phyloP scores from a whole-genome alignment of 176 grass and related monocot species.

The Neostapfia colusana region DNA sequence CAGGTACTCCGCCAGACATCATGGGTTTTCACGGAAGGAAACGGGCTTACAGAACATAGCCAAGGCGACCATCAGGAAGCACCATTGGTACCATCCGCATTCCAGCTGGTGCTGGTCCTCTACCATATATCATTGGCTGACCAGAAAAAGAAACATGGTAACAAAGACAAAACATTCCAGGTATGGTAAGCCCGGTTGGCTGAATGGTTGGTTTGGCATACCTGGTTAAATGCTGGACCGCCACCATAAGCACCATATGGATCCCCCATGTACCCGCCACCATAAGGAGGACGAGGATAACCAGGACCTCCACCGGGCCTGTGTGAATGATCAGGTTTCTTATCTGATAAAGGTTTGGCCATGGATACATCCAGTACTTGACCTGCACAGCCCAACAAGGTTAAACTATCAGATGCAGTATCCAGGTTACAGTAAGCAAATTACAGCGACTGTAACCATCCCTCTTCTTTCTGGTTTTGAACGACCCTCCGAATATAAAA shows the following conservation, averaged over 20 bases:
- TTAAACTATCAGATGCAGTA: neutral
- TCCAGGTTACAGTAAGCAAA: neutral
- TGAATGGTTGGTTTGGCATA: constrained; percentile 26
- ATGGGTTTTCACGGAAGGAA: neutral
- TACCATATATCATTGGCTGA: constrained; percentile 97
- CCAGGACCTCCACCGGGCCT: constrained; percentile 57
- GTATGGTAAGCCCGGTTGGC: neutral
- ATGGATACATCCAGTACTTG: constrained; percentile 84
- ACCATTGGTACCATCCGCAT: constrained; percentile 99
- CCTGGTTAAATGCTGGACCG: constrained; percentile 72
- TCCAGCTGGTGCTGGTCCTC: constrained; percentile 84
- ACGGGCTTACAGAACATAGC: constrained; percentile 80
- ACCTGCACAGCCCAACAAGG: constrained; percentile 35
- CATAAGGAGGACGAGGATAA: constrained; percentile 60
- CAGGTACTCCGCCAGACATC: neutral
- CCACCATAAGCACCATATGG: constrained; percentile 94
- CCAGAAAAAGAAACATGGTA: neutral
- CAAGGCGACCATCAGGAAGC: constrained; percentile 93
- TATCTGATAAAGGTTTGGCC: constrained; percentile 89
- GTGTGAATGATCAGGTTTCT: constrained; percentile 62
- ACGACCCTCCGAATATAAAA: neutral
- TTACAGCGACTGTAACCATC: neutral
- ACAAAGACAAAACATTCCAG: neutral
- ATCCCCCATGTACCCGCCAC: constrained; percentile 70
- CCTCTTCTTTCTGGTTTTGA: neutral